These are phyloP conservation scores for Delonix regia DNA, from an alignment of 306 rosid species.

Conservation along the genomic window DNA sequence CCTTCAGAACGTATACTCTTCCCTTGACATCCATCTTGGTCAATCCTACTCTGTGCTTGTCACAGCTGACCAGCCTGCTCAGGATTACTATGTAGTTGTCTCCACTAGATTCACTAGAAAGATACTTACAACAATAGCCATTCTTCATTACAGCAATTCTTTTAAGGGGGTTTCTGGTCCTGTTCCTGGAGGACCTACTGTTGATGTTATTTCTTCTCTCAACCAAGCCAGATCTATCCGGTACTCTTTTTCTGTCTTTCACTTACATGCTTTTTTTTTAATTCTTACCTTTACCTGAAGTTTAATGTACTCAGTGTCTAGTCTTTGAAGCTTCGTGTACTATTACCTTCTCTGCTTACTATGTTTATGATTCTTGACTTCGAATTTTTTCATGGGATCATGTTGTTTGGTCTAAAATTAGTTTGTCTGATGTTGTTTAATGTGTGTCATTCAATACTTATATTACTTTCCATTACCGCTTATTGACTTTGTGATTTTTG, in stretches of 20 bases:
- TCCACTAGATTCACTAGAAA: slow-evolving; percentile 76
- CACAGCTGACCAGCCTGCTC: slow-evolving; percentile 85
- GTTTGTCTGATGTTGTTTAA: no score
- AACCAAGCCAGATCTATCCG: slow-evolving; percentile 83
- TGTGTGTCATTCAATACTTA: no score
- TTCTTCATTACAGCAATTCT: slow-evolving; percentile 93
- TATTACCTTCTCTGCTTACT: not conserved
- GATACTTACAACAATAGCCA: slow-evolving; percentile 79
- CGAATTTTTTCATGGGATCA: no score
- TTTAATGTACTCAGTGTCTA: not conserved
- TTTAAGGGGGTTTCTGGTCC: slow-evolving; percentile 77
- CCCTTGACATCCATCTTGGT: slow-evolving; percentile 90
- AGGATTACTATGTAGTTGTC: slow-evolving; percentile 84
- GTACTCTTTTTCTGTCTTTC: slow-evolving; percentile 41
- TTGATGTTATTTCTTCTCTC: slow-evolving; percentile 66
- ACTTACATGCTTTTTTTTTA: slow-evolving; percentile 7
- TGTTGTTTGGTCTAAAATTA: no score
- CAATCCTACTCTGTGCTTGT: slow-evolving; percentile 91
- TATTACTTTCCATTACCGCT: no score
- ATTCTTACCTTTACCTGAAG: not conserved
- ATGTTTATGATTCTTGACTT: not conserved
- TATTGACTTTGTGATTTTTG: no score
- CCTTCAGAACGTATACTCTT: slow-evolving; percentile 72
- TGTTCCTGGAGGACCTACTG: slow-evolving; percentile 77
- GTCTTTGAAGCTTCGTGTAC: not conserved